These are phyloP conservation scores for Diphasiastrum complanatum DNA, from an alignment of 83 land plant species.

Conservation along the genomic window DNA sequence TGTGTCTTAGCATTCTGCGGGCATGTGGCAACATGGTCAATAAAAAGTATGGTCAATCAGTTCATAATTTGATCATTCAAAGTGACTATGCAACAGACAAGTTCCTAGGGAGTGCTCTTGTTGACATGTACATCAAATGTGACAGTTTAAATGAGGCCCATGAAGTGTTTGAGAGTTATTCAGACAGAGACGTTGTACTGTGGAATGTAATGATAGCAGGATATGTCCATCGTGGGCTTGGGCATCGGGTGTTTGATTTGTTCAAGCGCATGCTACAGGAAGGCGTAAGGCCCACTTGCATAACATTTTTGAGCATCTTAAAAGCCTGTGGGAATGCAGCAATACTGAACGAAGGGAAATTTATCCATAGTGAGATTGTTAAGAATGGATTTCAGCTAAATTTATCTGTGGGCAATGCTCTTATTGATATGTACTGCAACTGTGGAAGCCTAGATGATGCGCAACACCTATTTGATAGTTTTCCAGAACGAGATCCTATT, in stretches of 20 bases:
- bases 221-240: not conserved
- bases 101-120: not conserved
- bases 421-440: not conserved
- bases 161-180: not conserved
- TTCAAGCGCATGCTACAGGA: not conserved
- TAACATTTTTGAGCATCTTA: not conserved
- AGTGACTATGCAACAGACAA: not conserved
- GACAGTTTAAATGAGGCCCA: not conserved
- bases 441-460: not conserved
- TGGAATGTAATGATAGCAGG: not conserved
- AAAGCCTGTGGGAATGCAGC: not conserved
- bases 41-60: not conserved
- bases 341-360: not conserved
- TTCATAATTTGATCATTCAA: not conserved
- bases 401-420: not conserved
- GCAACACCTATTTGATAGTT: not conserved
- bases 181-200: not conserved
- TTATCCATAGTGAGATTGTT: not conserved
- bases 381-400: not conserved
- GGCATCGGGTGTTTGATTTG: not conserved
- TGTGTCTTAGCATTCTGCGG: not conserved
- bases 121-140: slow-evolving; percentile 1
- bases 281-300: not conserved
- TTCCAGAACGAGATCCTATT: not conserved
- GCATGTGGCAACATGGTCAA: not conserved